phyloP scores from a whole-genome alignment of 116 monocot species.

The Posidonia oceanica region DNA sequence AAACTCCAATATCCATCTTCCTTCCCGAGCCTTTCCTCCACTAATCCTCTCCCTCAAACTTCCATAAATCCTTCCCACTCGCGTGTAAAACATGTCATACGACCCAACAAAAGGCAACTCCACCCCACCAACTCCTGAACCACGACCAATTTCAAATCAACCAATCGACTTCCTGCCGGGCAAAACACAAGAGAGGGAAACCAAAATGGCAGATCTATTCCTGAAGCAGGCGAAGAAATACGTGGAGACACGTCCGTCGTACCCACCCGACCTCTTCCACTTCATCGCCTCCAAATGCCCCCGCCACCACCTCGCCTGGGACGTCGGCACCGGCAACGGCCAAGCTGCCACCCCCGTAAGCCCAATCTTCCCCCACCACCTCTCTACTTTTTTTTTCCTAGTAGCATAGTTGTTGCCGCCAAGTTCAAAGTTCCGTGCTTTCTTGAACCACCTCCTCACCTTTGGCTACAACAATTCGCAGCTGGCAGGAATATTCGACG shows the following conservation, averaged over 20 bases:
- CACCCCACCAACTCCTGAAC: no score
- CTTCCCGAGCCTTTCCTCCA: no score
- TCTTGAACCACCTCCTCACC: background rate
- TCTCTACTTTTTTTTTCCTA: no score
- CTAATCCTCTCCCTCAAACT: no score
- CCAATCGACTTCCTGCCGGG: no score
- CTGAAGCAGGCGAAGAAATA: constrained; percentile 51
- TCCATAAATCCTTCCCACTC: no score
- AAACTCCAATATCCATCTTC: no score
- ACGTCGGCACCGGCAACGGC: constrained; percentile 87
- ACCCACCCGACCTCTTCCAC: constrained; percentile 56
- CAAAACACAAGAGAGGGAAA: no score
- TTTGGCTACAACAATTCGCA: constrained; percentile 7
- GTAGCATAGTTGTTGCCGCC: no score
- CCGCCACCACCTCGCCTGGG: constrained; percentile 57
- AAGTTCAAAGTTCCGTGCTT: background rate
- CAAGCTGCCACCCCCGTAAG: constrained; percentile 62
- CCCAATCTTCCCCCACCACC: background rate
- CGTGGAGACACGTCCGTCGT: constrained; percentile 44
- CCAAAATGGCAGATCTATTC: constrained; percentile 71
- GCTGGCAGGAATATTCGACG: constrained; percentile 50
- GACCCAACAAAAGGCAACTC: no score
- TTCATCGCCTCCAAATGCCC: constrained; percentile 78
- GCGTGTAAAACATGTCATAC: no score
- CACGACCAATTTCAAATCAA: no score